Percentiles rank a stretch among this genome's conserved stretches.
Evolutionary conservation across 192 early-diverging fungal genomes (phyloP).

Genomic region (Coemansia sp.): DNA sequence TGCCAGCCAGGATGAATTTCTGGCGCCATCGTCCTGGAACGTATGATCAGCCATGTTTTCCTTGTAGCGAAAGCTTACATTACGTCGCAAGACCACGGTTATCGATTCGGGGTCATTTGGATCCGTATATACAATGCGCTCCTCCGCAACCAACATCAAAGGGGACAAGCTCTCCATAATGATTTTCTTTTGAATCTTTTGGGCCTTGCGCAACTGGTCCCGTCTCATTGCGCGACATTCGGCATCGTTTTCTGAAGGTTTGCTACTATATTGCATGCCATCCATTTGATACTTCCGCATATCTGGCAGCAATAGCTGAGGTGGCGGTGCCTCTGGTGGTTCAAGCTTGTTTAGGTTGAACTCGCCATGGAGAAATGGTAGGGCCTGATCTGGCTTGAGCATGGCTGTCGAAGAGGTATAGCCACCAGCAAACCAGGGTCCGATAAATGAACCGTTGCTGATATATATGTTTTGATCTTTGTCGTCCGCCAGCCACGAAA

Average conservation of each 20-base stretch:
- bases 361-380: conserved; percentile 48
- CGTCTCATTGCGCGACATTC: conserved; percentile 12
- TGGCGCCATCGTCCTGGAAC: neutral
- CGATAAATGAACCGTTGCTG: conserved; percentile 16
- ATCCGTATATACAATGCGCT: conserved; percentile 39
- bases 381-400: conserved; percentile 22
- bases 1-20: conserved; percentile 13
- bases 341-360: conserved; percentile 41
- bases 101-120: conserved; percentile 8
- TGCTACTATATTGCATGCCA: neutral
- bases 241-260: conserved; percentile 11
- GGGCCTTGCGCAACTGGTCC: conserved; percentile 26
- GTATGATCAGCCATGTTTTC: conserved; percentile 9
- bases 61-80: conserved; percentile 13
- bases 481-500: conserved; percentile 26
- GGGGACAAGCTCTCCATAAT: conserved; percentile 40
- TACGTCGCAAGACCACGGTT: conserved; percentile 32
- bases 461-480: conserved; percentile 8
- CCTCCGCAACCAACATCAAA: conserved; percentile 24
- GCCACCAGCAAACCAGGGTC: conserved; percentile 46
- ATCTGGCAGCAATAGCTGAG: conserved; percentile 5
- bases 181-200: conserved; percentile 46
- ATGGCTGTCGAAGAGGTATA: conserved; percentile 7
- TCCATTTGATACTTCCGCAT: neutral
- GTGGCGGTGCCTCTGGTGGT: neutral